Percentiles rank a stretch among this genome's conserved stretches.
These are phyloP conservation scores for Orychophragmus violaceus DNA, from an alignment of 345 rosid genomes.

Conservation along the genomic window DNA sequence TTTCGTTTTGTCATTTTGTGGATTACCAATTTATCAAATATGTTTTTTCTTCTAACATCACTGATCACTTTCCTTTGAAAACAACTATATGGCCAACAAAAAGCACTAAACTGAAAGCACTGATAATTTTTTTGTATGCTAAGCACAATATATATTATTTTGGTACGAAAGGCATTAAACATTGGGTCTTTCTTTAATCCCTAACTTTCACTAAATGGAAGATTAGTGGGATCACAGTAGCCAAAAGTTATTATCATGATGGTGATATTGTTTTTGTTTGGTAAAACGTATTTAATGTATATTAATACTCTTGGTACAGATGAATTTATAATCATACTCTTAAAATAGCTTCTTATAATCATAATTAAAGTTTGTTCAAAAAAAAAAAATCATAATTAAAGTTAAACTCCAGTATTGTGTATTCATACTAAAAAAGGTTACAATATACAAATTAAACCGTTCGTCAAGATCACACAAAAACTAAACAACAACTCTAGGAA, in stretches of 20 bases:
- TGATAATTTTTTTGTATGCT: neutral
- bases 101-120: neutral
- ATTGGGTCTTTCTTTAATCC: neutral
- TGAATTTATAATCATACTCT: neutral
- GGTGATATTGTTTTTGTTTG: neutral
- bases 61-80: neutral
- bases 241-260: neutral
- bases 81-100: neutral
- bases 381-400: neutral
- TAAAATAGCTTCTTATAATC: neutral
- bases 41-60: neutral
- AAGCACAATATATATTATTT: neutral
- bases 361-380: neutral
- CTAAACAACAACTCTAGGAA: constrained; percentile 1
- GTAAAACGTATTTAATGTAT: neutral
- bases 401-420: neutral
- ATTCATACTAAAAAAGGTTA: neutral
- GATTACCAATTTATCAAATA: neutral
- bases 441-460: neutral
- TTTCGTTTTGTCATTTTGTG: neutral
- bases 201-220: neutral
- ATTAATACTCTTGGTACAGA: neutral
- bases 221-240: neutral
- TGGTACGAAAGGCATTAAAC: neutral
- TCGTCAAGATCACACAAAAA: neutral